Evolutionary conservation across 2,329 filamentous ascomycete species (phyloP), one percentile per base, ranked within the genome.

Genomic region (Rhynchosporium agropyri): DNA sequence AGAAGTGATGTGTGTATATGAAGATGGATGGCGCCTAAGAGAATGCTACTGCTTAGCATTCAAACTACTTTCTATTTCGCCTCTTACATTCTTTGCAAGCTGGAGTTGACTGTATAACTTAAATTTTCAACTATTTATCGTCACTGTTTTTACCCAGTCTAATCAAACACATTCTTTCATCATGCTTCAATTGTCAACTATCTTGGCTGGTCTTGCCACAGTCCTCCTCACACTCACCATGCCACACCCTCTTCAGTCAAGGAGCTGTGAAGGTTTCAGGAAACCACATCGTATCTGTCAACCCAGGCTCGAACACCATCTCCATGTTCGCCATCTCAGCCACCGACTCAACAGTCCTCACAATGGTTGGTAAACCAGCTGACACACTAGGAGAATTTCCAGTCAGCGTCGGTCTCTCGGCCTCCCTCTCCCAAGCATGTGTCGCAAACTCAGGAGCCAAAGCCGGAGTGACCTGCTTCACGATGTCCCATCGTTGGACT

Each of bases 231-330:
- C 54, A 28, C 55, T 57, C 20, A 60, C 63, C 46, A 36, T 48
- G 33, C 60, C 65, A 15, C 33, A 76, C 80, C 0, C 72, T 87
- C 13, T 74, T 81, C 31, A 78, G 77, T 46, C 84, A 87, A 68
- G 80, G 79, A 1, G 68, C 81, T 2, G 62, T 87, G 58, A 79
- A 78, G 3, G 70, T 85, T 0, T 77, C 76, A 5, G 83, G 80
- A 42, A 77, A 80, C 31, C 72, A 75, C 62, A 63, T 87, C 1
- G 85, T 87, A 64, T 81, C 81, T 0, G 82, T 85, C 48, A 84
- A 84, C 59, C 73, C 81, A 1, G 82, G 81, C 4, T 83, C 80
- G 28, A 83, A 84, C 69, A 80, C 79, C 0, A 65, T 84, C 2
- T 77, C 77, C 58, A 81, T 84, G 78, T 78, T 85, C 46, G 54